Conservation (phyloP, 2,329 filamentous ascomycete genomes). For the Colletotrichum liaoningense region DNA sequence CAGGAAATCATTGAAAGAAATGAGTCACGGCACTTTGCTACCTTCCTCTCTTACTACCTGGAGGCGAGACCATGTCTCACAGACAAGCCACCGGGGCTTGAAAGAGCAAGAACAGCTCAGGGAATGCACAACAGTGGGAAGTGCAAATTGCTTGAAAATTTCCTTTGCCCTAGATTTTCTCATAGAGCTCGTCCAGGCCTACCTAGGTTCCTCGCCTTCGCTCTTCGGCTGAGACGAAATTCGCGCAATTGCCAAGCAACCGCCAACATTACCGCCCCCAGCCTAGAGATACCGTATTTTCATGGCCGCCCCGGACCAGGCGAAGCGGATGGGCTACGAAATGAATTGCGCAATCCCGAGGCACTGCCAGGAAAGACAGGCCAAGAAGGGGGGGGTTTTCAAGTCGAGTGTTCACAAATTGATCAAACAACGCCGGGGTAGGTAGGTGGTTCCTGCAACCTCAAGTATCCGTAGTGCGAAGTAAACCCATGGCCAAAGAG, state of each 20-base stretch:
- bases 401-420: neutral
- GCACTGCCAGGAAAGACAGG: neutral
- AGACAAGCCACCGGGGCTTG: too few relatives aligned
- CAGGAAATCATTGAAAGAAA: too few relatives aligned
- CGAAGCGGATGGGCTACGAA: neutral
- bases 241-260: neutral
- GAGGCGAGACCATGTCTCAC: too few relatives aligned
- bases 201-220: neutral
- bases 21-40: too few relatives aligned
- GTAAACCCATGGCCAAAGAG: neutral
- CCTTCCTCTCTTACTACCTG: too few relatives aligned
- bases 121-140: neutral
- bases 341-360: neutral
- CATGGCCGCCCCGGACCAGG: neutral
- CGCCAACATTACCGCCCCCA: neutral
- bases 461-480: neutral
- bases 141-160: neutral
- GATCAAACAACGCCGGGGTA: neutral
- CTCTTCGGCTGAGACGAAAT: neutral
- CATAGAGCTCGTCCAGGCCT: too few relatives aligned
- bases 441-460: neutral
- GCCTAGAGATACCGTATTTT: neutral
- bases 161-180: neutral
- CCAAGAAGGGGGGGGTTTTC: neutral
- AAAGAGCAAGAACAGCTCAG: too few relatives aligned